Evolutionary conservation across 2,329 filamentous ascomycete species (phyloP), one percentile per base, ranked within the genome.

Genomic region (Aureobasidium sp.): DNA sequence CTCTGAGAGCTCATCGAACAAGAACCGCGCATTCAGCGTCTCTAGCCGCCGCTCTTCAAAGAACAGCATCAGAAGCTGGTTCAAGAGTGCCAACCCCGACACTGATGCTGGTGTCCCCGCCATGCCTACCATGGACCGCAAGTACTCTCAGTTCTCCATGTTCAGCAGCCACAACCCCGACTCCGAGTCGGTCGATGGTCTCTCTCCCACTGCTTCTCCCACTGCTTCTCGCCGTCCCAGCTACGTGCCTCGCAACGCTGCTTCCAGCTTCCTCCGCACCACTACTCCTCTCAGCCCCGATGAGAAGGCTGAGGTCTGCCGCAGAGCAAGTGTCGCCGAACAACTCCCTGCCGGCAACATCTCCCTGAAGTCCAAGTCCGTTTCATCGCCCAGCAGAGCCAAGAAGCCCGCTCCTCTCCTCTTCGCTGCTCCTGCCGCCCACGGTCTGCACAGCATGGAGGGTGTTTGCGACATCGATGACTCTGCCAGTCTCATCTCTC

Each of bases 171-270:
- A 58, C 55, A 58, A 58, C 55, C 58, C 40, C 25, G 49, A 53
- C 19, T 6, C 9, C 2, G 40, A 54, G 2, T 29, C 43, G 17
- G 17, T 33, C 7, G 31, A 53, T 5, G 15, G 21, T 17, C 38
- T 29, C 1, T 60, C 53, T n/a, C 33, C 59, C 31, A 31, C 21
- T 17, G 38, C 50, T 54, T 55, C 59, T 15, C 60, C 60, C 15
- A 40, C 60, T 17, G 29, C 37, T 21, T 49, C 53, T 59, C 51
- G 60, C 45, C 55, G 51, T 19, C 60, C 60, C 21, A 57, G 53
- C 60, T 61, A 61, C 10, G 46, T 58, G 38, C 60, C 60, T 40
- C 53, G 54, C 19, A 58, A 58, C 46, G 60, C 60, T 29, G 60
- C 60, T 27, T 45, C 42, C 21, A 45, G 35, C 23, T 61, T 61